These are phyloP conservation scores for Melanomma pulvis-pyrius DNA, from an alignment of 495 filamentous ascomycete species.

Conservation along the genomic window DNA sequence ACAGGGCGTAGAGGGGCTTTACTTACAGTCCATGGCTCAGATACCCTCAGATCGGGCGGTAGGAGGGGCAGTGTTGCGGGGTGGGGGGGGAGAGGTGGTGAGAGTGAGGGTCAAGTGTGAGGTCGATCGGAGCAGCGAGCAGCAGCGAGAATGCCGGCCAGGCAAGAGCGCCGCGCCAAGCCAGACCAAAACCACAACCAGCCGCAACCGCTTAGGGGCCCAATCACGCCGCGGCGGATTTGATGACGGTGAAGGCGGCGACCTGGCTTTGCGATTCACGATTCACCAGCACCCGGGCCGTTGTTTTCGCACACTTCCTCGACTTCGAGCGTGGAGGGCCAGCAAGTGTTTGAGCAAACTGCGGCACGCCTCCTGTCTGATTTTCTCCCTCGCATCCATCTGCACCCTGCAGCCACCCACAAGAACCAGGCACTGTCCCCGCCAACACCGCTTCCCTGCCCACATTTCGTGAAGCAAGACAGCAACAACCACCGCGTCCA, in stretches of 20 bases:
- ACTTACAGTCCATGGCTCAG: constrained; percentile 47
- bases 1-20: background rate
- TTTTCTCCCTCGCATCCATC: background rate
- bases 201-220: background rate
- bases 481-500: constrained; percentile 30
- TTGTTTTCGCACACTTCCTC: background rate
- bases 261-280: background rate
- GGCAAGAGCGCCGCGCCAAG: background rate
- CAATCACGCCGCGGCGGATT: constrained; percentile 4
- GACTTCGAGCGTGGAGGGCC: background rate
- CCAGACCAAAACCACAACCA: background rate
- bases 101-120: constrained; percentile 23
- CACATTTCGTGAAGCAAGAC: background rate
- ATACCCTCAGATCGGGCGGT: constrained; percentile 33
- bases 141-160: background rate
- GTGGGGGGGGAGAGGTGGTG: constrained; percentile 10
- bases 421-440: background rate
- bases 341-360: background rate
- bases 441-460: background rate
- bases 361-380: background rate
- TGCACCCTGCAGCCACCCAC: background rate
- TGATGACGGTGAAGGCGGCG: background rate
- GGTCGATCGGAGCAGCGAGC: background rate
- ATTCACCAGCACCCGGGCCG: background rate
- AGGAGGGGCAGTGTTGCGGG: constrained; percentile 11